Evolutionary conservation across 148 eudicot genomes (phyloP).

Genomic region (Spergularia marina): DNA sequence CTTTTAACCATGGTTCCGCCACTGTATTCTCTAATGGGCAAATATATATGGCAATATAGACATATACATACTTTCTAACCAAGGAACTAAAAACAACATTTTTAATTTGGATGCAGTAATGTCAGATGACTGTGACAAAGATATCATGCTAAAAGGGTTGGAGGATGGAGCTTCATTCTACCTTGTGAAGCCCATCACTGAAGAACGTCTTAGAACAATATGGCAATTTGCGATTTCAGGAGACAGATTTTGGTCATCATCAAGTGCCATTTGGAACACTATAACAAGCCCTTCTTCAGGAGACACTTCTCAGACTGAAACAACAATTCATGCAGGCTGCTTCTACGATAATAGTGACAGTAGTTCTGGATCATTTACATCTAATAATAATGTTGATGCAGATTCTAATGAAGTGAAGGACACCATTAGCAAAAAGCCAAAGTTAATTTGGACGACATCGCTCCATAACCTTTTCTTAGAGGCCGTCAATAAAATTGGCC

Average conservation of each 20-base stretch:
- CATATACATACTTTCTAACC: too few relatives aligned
- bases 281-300: not conserved
- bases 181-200: conserved; percentile 45
- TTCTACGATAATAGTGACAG: not conserved
- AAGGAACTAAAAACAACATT: too few relatives aligned
- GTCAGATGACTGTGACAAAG: conserved; percentile 45
- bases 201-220: conserved; percentile 33
- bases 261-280: not conserved
- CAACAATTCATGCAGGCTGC: not conserved
- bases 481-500: conserved; percentile 45
- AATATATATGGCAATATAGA: too few relatives aligned
- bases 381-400: not conserved
- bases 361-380: not conserved
- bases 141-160: conserved; percentile 31
- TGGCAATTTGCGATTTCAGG: conserved; percentile 48
- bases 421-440: conserved; percentile 28
- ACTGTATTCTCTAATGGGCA: too few relatives aligned
- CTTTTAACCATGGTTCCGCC: too few relatives aligned
- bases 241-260: not conserved
- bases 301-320: not conserved
- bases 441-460: conserved; percentile 47
- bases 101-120: conserved; percentile 40
- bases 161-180: conserved; percentile 49
- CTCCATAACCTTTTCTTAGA: conserved; percentile 56
- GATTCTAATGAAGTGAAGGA: not conserved